Conservation (phyloP, 169 alveolate species). For the Neospora caninum region DNA sequence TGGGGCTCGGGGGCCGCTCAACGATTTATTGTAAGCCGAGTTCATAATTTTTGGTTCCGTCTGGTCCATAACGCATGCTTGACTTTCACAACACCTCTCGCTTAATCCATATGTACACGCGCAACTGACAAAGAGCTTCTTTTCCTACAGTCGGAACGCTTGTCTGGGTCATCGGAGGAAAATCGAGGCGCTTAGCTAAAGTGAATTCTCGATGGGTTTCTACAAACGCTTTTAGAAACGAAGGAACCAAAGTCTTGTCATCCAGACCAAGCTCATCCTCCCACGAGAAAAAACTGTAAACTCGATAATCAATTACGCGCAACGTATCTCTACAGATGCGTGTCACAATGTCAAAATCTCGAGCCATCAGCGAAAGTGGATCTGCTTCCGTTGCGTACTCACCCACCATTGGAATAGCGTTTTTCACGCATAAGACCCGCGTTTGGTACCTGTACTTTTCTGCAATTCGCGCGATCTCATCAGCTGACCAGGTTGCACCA, state of each 20-base stretch:
- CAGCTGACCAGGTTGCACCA: background rate
- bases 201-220: background rate
- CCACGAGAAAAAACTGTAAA: background rate
- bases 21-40: too few relatives aligned
- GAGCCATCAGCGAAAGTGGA: background rate
- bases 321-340: background rate
- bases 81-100: background rate
- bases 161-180: background rate
- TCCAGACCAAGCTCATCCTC: background rate
- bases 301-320: slow-evolving; percentile 27
- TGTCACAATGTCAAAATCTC: background rate
- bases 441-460: background rate
- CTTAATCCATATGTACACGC: slow-evolving; percentile 6
- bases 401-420: background rate
- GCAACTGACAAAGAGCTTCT: background rate
- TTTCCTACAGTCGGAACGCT: background rate
- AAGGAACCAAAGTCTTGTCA: background rate
- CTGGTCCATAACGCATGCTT: too few relatives aligned
- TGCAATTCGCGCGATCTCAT: background rate
- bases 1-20: too few relatives aligned
- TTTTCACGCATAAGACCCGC: background rate
- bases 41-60: too few relatives aligned
- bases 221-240: background rate
- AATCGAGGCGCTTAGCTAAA: background rate
- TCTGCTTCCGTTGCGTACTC: background rate